Percentiles rank a stretch among this genome's conserved stretches.
These are phyloP conservation scores for Solanum virginianum DNA, from an alignment of 257 asterid genomes.

Conservation along the genomic window DNA sequence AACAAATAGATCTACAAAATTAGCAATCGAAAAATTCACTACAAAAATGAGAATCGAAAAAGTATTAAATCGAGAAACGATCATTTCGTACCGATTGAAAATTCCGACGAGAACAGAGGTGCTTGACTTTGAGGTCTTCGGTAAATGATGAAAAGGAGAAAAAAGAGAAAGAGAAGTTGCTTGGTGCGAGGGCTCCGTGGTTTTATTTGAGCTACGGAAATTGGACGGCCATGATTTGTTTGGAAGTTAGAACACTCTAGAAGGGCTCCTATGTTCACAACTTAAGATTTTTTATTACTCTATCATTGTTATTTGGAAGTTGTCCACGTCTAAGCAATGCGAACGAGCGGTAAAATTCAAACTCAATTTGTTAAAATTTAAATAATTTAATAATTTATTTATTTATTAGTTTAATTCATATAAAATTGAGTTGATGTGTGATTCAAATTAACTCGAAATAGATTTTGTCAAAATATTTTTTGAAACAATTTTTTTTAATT, in stretches of 20 bases:
- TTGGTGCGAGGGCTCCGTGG: background rate
- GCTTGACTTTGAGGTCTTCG: background rate
- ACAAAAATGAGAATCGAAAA: background rate
- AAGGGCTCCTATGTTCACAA: background rate
- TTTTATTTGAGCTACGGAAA: background rate
- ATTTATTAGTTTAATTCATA: no score
- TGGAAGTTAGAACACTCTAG: background rate
- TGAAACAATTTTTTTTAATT: no score
- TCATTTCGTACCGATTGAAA: background rate
- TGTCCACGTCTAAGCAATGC: no score
- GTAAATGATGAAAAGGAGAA: background rate
- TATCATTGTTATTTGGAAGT: no score
- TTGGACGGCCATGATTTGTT: background rate
- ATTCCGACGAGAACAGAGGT: background rate
- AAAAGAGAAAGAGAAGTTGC: background rate
- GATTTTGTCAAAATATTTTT: no score
- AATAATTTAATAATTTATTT: no score
- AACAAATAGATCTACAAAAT: background rate
- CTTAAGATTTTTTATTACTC: no score
- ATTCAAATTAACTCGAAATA: rapidly evolving
- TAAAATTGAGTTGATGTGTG: no score
- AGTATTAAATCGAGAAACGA: background rate
- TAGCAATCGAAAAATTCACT: background rate
- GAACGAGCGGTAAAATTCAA: no score
- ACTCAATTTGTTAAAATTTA: no score